Conservation (phyloP, 2,329 filamentous ascomycete genomes). For the Aspergillus sp. region DNA sequence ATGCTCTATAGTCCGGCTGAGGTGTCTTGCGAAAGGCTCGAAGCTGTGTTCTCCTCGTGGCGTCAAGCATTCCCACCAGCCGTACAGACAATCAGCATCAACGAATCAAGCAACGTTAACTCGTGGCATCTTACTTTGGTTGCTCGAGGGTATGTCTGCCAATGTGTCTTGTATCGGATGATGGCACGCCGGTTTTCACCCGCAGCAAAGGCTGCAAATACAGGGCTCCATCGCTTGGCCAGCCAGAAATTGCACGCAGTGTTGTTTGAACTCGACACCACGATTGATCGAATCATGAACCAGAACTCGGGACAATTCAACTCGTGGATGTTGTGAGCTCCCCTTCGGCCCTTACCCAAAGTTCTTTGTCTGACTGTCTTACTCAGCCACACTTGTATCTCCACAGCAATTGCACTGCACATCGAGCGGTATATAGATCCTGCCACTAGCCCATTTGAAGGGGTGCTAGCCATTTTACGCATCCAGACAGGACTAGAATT, state of each 20-base stretch:
- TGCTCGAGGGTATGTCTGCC: slow-evolving; percentile 1
- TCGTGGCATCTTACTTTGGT: neutral
- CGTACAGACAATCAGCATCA: neutral
- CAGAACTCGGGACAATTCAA: slow-evolving; percentile 1
- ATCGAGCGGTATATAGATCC: neutral
- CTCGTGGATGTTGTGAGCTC: slow-evolving; percentile 1
- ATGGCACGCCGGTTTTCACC: neutral
- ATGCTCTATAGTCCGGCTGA: neutral
- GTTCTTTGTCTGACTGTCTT: neutral
- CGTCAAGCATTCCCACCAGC: neutral
- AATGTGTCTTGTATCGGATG: slow-evolving; percentile 2
- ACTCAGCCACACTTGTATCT: neutral
- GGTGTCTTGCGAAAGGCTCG: neutral
- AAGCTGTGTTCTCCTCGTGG: neutral
- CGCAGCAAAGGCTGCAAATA: neutral
- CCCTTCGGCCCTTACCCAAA: neutral
- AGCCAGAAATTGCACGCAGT: neutral
- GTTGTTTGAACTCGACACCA: slow-evolving; percentile 1
- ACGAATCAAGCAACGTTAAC: neutral
- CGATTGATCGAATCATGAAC: slow-evolving; percentile 1
- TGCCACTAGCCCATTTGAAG: neutral
- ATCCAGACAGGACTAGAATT: slow-evolving; percentile 1
- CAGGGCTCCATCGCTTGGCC: neutral
- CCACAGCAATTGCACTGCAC: slow-evolving; percentile 2
- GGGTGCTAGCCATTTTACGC: slow-evolving; percentile 1